Base-by-base conservation (phyloP, 306 rosid genomes). In the Senna tora region DNA sequence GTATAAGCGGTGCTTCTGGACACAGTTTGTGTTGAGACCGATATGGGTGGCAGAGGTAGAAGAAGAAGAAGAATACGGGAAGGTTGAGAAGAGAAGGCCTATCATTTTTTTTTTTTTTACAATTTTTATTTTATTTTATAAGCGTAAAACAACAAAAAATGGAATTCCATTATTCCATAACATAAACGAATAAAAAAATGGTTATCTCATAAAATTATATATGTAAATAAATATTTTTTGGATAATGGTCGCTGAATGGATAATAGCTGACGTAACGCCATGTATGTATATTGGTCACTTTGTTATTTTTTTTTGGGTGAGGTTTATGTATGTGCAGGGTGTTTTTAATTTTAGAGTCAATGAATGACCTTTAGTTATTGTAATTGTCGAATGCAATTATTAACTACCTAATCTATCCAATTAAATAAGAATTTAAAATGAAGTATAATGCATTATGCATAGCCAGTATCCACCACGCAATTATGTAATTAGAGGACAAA, bases 21-120 rank as follows among this genome's bases (percentile, higher is more conserved):
- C 73, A 68, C 49, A 69, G 77, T 65, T 46, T 32, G 45, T 33
- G 54, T 67, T 46, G 72, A 67, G 71, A 71, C 81, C 57, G 73
- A 83, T 77, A 83, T 81, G 91, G 73, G 80, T 85, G 93, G 82
- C 91, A 79, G 79, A 71, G 84, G 86, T 71, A 71, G 79, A 65
- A 34, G 86, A 83, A 76, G 78, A 75, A 47, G 69, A 60, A 46
- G 61, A 25, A 66, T 25, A 13, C 38, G 68, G 16, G 74, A 60
- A 52, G 33, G 67, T 25, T 69, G 54, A 73, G 63, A 36, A 76
- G 56, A 83, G 75, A 15, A 63, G 52, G 72, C 77, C 80, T 52
- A 41, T 80, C 79, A 20, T 72, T 64, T 67, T 65, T 72, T 13
- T 7, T 4, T 41, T 65, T 72, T 13, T 7, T 4, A 33, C 0